Conservation (phyloP, 257 asterid genomes). For the Salvia rosmarinus region DNA sequence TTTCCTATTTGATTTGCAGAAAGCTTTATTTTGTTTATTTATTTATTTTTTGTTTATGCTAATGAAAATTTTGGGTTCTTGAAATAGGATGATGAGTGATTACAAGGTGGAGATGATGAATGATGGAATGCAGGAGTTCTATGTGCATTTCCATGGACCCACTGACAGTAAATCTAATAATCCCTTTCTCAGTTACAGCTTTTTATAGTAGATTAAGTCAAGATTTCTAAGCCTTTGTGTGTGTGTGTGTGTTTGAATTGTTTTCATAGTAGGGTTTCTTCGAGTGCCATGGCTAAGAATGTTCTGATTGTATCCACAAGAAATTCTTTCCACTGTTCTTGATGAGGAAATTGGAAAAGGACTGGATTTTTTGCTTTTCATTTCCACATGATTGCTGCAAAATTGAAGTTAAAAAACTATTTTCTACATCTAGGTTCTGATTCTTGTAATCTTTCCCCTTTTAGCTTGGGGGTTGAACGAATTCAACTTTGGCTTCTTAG, state of each 20-base stretch:
- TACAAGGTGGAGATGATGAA: constrained; percentile 95
- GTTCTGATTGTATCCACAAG: background rate
- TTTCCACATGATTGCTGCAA: background rate
- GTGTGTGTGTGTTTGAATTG: constrained; percentile 22
- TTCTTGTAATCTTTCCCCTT: constrained; percentile 10
- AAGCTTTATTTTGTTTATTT: background rate
- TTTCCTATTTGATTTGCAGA: constrained; percentile 2
- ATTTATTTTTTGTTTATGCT: background rate
- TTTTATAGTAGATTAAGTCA: constrained; percentile 18
- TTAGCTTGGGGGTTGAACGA: background rate
- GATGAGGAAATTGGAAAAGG: background rate
- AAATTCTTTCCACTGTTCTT: background rate
- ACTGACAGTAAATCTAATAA: constrained; percentile 63
- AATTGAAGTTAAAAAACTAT: constrained; percentile 9
- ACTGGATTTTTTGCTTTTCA: background rate
- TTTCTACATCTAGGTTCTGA: background rate
- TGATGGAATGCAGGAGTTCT: constrained; percentile 89
- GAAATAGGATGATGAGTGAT: constrained; percentile 94
- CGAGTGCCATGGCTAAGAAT: background rate
- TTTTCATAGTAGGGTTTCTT: constrained; percentile 29
- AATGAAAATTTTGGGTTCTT: constrained; percentile 23
- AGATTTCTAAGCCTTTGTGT: constrained; percentile 15
- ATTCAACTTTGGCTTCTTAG: background rate
- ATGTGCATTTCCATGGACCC: constrained; percentile 93
- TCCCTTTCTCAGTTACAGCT: constrained; percentile 29